A percentile compares a stretch with the other conserved stretches of the same genome.
phyloP scores from a whole-genome alignment of 768 basidiomycete species.

The Brasilioporus rufonigricans region DNA sequence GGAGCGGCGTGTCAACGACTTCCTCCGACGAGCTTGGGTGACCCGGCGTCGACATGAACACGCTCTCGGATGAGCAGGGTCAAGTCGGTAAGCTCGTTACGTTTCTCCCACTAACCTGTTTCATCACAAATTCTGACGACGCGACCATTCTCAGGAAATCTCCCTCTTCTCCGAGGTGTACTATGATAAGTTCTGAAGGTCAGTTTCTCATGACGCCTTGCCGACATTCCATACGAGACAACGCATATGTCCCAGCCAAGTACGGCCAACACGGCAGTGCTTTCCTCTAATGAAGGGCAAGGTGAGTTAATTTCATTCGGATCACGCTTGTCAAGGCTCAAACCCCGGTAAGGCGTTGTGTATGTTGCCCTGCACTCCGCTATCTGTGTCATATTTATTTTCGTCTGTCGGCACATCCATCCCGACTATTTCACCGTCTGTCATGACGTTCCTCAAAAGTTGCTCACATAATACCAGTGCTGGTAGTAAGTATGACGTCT shows the following conservation, averaged over 20 bases:
- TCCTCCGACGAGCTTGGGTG: conserved; percentile 79
- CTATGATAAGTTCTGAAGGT: conserved; percentile 25
- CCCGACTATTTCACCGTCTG: conserved; percentile 66
- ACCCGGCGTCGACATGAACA: conserved; percentile 75
- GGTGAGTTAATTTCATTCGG: conserved; percentile 48
- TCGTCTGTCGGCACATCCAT: conserved; percentile 36
- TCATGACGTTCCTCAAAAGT: conserved; percentile 35
- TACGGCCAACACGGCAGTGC: conserved; percentile 54
- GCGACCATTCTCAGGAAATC: conserved; percentile 21
- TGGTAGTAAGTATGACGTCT: conserved; percentile 31
- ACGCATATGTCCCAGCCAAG: conserved; percentile 42
- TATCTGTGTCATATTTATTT: conserved; percentile 7
- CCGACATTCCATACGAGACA: background rate
- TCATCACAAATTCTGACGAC: conserved; percentile 73
- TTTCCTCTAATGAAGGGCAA: conserved; percentile 50
- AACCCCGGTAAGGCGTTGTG: conserved; percentile 55
- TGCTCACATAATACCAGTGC: conserved; percentile 29
- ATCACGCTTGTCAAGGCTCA: conserved; percentile 60
- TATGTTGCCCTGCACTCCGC: conserved; percentile 6
- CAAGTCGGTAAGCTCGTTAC: conserved; percentile 32
- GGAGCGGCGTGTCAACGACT: conserved; percentile 45
- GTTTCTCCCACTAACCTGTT: background rate
- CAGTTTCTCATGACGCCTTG: background rate
- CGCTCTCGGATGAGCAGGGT: conserved; percentile 46
- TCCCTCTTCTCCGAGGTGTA: conserved; percentile 30